Conservation (phyloP, 2,329 filamentous ascomycete species). For the Mollisia scopiformis region DNA sequence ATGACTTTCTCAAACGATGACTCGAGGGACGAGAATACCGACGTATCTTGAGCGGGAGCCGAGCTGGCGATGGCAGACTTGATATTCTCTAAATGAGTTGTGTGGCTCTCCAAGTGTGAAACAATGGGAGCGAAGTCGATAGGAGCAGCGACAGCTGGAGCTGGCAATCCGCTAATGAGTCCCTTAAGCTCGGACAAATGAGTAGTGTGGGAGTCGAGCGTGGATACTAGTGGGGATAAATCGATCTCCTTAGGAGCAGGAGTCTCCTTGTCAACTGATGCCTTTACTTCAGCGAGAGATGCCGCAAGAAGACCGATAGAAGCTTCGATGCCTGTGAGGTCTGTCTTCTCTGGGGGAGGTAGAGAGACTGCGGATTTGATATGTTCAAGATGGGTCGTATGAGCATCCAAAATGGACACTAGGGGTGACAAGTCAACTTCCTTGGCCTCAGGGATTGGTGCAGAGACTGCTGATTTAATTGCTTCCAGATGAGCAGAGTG, state of each 20-base stretch:
- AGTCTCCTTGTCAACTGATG: neutral
- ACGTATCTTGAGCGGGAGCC: neutral
- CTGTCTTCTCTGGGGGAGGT: constrained; percentile 1
- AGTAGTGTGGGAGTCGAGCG: constrained; percentile 3
- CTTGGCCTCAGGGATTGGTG: neutral
- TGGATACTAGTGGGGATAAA: constrained; percentile 3
- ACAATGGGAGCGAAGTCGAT: constrained; percentile 4
- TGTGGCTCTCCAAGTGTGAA: constrained; percentile 6
- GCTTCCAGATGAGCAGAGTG: constrained; percentile 2
- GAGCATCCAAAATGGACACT: neutral
- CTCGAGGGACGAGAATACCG: neutral
- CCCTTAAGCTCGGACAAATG: neutral
- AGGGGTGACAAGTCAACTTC: neutral
- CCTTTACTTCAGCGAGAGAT: constrained; percentile 13
- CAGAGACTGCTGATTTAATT: constrained; percentile 2
- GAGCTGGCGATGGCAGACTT: neutral
- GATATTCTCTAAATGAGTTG: constrained; percentile 10
- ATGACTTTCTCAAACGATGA: neutral
- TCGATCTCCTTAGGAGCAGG: constrained; percentile 9
- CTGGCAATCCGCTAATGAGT: neutral
- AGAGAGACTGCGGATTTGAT: constrained; percentile 3
- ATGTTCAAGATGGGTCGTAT: constrained; percentile 3
- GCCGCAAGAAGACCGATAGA: neutral
- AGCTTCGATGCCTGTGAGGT: constrained; percentile 12
- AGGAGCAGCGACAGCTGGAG: neutral